A percentile compares a stretch with the other conserved stretches of the same genome.
Conservation (phyloP, 345 rosid genomes). For the Eucalyptus regnans region DNA sequence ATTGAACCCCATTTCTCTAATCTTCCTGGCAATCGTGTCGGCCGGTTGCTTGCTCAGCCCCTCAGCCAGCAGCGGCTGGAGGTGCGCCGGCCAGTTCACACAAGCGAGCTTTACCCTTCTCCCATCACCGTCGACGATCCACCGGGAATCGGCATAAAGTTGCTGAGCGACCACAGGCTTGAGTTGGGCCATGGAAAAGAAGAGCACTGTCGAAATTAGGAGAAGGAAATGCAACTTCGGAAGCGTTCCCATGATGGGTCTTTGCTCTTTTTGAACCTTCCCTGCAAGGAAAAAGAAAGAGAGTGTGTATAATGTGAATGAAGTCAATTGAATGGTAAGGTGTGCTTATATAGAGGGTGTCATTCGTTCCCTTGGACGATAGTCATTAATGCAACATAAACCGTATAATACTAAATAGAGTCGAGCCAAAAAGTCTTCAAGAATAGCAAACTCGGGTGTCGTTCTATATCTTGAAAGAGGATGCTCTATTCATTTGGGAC, state of each 20-base stretch:
- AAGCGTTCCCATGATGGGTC: background rate
- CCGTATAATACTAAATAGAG: background rate
- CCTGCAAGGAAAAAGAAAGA: background rate
- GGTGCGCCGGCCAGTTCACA: conserved; percentile 19
- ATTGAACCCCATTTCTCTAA: conserved; percentile 44
- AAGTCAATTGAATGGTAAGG: background rate
- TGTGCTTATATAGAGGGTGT: background rate
- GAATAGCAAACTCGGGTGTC: background rate
- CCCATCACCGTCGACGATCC: conserved; percentile 1
- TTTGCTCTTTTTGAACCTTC: background rate
- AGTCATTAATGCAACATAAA: background rate
- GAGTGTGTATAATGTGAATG: background rate
- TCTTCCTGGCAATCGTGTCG: conserved; percentile 12
- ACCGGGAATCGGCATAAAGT: background rate
- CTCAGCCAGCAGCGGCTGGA: conserved; percentile 53
- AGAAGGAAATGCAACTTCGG: background rate
- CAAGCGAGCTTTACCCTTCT: conserved; percentile 2
- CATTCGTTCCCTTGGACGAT: background rate
- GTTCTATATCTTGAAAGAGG: background rate
- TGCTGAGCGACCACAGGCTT: background rate
- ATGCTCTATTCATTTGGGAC: background rate
- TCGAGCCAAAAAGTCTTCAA: background rate
- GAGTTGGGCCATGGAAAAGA: background rate
- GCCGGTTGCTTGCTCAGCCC: conserved; percentile 61
- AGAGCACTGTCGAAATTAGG: background rate